phyloP scores from a whole-genome alignment of 2,329 filamentous ascomycete species.

The Botrytis deweyae region DNA sequence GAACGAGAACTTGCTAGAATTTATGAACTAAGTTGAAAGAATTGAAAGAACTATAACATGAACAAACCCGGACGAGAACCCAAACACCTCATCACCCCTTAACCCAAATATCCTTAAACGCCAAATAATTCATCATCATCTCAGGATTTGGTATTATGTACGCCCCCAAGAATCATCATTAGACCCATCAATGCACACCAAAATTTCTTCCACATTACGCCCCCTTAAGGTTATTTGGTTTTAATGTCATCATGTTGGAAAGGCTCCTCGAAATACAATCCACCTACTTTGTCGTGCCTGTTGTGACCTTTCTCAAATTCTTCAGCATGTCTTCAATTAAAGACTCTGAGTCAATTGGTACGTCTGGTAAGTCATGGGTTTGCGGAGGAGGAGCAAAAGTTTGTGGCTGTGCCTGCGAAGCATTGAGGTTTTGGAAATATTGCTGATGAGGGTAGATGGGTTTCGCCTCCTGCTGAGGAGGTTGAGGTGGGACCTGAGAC shows the following conservation, averaged over 20 bases:
- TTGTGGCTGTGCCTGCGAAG: not conserved
- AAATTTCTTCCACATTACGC: not conserved
- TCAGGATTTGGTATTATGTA: conserved; percentile 17
- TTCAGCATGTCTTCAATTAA: conserved; percentile 54
- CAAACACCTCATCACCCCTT: not conserved
- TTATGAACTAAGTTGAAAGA: not conserved
- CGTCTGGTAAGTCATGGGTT: conserved; percentile 36
- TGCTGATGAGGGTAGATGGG: conserved; percentile 34
- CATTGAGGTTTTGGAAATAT: conserved; percentile 25
- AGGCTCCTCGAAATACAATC: not conserved
- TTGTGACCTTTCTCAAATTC: conserved; percentile 45
- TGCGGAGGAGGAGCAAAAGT: conserved; percentile 12
- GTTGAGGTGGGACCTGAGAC: conserved; percentile 13
- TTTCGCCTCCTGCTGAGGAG: conserved; percentile 22
- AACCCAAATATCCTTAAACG: not conserved
- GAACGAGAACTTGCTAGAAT: not conserved
- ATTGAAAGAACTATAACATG: conserved; percentile 14
- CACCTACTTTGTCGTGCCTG: not conserved
- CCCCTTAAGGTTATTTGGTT: not conserved
- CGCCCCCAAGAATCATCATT: conserved; percentile 16
- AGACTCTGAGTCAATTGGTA: conserved; percentile 39
- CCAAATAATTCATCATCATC: conserved; percentile 9
- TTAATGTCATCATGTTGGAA: not conserved
- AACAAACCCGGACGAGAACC: conserved; percentile 4
- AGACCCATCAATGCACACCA: conserved; percentile 8